Percentiles rank a stretch among this genome's conserved stretches.
Conservation (phyloP, 306 rosid genomes). For the Dicorynia guianensis region DNA sequence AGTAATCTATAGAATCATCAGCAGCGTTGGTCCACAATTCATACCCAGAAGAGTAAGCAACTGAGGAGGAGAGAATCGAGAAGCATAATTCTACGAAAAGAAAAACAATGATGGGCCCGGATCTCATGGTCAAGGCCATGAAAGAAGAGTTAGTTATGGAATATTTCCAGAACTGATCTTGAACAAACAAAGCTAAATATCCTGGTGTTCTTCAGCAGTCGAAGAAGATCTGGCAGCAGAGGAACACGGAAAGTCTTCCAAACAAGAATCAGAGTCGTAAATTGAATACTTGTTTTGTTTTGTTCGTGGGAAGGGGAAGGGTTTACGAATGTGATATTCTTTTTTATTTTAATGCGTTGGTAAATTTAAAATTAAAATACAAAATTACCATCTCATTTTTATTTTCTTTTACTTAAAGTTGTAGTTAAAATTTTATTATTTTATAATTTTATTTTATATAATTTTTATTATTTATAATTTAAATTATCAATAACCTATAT, state of each 20-base stretch:
- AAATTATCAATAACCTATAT: too few species aligned
- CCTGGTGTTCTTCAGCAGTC: constrained; percentile 40
- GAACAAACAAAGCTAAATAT: too few species aligned
- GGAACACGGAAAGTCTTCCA: too few species aligned
- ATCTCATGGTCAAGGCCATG: constrained; percentile 49
- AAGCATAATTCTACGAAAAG: constrained; percentile 56
- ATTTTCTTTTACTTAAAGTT: too few species aligned
- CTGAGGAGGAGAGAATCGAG: constrained; percentile 56
- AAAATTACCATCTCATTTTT: too few species aligned
- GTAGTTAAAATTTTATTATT: too few species aligned
- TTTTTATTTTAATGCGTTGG: too few species aligned
- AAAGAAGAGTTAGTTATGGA: constrained; percentile 9
- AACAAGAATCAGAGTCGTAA: background rate
- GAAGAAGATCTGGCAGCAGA: background rate
- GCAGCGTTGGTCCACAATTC: background rate
- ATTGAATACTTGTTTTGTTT: background rate
- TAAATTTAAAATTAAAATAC: too few species aligned
- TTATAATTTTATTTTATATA: too few species aligned
- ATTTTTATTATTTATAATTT: too few species aligned
- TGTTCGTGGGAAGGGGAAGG: background rate
- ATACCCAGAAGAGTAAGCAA: constrained; percentile 74
- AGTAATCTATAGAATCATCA: too few species aligned
- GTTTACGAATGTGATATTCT: too few species aligned
- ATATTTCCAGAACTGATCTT: constrained; percentile 17
- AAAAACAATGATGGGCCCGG: constrained; percentile 50